phyloP scores from a whole-genome alignment of 306 rosid species.

The Hylodesmum podocarpum region DNA sequence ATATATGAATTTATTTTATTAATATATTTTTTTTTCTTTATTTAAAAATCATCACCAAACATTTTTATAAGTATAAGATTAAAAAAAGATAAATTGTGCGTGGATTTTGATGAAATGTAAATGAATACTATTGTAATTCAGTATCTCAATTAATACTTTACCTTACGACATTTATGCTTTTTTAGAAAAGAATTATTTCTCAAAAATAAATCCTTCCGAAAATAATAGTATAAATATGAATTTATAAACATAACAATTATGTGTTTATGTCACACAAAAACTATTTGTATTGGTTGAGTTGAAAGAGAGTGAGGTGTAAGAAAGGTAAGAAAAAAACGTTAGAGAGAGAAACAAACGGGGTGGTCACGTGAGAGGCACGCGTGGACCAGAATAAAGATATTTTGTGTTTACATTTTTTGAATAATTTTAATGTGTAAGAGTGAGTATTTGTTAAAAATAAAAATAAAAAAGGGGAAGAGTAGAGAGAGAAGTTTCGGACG shows the following conservation, averaged over 20 bases:
- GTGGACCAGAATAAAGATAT: neutral
- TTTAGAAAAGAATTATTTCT: too few species aligned
- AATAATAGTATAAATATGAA: neutral
- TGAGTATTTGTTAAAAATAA: neutral
- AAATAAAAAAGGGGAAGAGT: neutral
- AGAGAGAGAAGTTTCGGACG: conserved; percentile 6
- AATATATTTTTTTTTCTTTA: too few species aligned
- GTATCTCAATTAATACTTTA: too few species aligned
- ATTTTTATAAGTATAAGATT: too few species aligned
- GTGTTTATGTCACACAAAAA: neutral
- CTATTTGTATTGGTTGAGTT: neutral
- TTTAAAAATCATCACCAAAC: too few species aligned
- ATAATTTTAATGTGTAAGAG: too few species aligned
- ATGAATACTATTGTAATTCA: too few species aligned
- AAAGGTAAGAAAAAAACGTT: neutral
- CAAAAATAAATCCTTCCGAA: neutral
- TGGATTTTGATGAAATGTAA: too few species aligned
- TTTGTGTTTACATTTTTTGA: neutral
- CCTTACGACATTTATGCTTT: too few species aligned
- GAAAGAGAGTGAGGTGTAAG: neutral
- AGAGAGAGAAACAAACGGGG: neutral
- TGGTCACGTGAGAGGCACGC: conserved; percentile 31
- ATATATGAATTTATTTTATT: too few species aligned
- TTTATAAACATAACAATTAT: neutral
- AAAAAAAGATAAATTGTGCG: too few species aligned